These are phyloP conservation scores for Suillus decipiens DNA, from an alignment of 768 basidiomycete genomes.

Conservation along the genomic window DNA sequence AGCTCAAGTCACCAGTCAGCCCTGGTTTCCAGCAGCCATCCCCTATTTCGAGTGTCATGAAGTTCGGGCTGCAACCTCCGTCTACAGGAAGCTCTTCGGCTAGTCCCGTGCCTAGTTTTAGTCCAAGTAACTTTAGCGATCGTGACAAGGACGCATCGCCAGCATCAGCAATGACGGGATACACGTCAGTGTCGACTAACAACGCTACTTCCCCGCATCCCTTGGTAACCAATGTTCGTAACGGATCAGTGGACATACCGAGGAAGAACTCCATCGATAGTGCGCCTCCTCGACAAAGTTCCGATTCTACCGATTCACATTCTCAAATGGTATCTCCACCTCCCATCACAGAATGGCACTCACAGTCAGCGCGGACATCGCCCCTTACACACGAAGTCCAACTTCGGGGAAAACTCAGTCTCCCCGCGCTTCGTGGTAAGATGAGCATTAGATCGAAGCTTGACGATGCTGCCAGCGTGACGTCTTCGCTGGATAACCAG, in stretches of 20 bases:
- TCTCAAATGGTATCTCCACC: constrained; percentile 42
- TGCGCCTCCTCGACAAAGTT: constrained; percentile 19
- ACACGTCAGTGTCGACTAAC: constrained; percentile 19
- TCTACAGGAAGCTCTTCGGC: constrained; percentile 7
- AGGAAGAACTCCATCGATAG: constrained; percentile 24
- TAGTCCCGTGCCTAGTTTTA: constrained; percentile 17
- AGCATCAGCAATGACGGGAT: constrained; percentile 5
- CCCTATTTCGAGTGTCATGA: constrained; percentile 11
- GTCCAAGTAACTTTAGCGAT: constrained; percentile 14
- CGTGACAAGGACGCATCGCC: constrained; percentile 27
- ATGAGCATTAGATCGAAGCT: constrained; percentile 26
- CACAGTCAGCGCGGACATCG: constrained; percentile 29
- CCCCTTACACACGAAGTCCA: constrained; percentile 31
- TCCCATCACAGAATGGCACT: constrained; percentile 40
- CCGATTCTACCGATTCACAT: constrained; percentile 34
- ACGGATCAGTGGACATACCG: constrained; percentile 23
- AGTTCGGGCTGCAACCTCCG: constrained; percentile 4
- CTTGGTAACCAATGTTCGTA: constrained; percentile 14
- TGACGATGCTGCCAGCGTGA: constrained; percentile 33
- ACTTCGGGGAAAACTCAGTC: constrained; percentile 64
- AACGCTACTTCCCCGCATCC: constrained; percentile 15
- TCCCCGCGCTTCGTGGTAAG: constrained; percentile 63
- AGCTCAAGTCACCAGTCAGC: constrained; percentile 37
- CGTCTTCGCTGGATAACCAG: constrained; percentile 19
- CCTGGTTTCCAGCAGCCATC: constrained; percentile 34